phyloP scores from a whole-genome alignment of 2,329 filamentous ascomycete genomes.

The Chaetomiaceae sp. region DNA sequence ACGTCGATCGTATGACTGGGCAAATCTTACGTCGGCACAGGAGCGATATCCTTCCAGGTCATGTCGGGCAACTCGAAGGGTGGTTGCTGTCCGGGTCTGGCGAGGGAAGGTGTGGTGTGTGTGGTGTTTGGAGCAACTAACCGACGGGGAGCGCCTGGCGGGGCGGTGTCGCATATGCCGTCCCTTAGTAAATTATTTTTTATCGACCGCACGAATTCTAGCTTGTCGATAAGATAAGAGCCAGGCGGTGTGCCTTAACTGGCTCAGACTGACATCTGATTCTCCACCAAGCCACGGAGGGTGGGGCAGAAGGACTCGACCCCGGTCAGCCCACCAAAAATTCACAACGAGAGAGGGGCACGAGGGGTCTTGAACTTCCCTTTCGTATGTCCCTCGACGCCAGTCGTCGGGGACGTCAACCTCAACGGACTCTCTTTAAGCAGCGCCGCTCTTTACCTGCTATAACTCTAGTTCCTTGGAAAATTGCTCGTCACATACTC shows the following conservation, averaged over 20 bases:
- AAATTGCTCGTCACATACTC: no score
- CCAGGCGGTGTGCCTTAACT: constrained; percentile 14
- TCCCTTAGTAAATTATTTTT: constrained; percentile 25
- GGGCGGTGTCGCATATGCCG: constrained; percentile 20
- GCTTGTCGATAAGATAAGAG: constrained; percentile 24
- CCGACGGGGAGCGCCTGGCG: constrained; percentile 13
- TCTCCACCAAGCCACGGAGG: background rate
- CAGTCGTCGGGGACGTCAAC: background rate
- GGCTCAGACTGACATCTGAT: no score
- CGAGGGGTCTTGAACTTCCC: background rate
- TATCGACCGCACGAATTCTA: constrained; percentile 12
- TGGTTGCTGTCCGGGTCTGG: constrained; percentile 12
- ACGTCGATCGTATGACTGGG: background rate
- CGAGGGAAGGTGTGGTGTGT: constrained; percentile 2
- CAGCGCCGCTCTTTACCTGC: no score
- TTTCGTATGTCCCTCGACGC: no score
- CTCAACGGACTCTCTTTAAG: background rate
- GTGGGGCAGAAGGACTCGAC: background rate
- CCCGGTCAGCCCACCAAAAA: background rate
- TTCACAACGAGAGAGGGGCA: constrained; percentile 15
- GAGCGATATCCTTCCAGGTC: constrained; percentile 29
- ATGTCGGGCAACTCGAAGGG: constrained; percentile 19
- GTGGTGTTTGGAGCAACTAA: constrained; percentile 2
- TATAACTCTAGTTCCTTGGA: no score
- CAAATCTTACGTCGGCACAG: constrained; percentile 25